phyloP scores from a whole-genome alignment of 768 basidiomycete genomes.

The Auricularia sp. region DNA sequence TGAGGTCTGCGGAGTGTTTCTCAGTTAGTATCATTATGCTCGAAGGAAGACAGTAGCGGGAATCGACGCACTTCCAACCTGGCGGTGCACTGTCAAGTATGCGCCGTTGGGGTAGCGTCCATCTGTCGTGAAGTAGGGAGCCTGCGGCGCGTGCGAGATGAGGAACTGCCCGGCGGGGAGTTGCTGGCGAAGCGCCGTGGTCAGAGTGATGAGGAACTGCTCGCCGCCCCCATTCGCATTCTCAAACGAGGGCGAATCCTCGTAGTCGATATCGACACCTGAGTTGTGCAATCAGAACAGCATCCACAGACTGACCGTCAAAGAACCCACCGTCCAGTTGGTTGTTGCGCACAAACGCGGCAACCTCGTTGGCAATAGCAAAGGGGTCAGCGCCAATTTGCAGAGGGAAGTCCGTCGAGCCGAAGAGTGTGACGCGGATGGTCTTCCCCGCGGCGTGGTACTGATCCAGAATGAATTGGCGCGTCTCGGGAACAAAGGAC shows the following conservation, averaged over 20 bases:
- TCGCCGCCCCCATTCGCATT: slow-evolving; percentile 2
- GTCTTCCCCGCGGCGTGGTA: slow-evolving; percentile 1
- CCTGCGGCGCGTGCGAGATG: slow-evolving; percentile 23
- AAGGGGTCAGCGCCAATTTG: slow-evolving; percentile 4
- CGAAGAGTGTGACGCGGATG: slow-evolving; percentile 19
- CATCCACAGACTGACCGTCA: too few relatives aligned
- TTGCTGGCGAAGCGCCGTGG: slow-evolving; percentile 3
- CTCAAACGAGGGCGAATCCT: slow-evolving; percentile 9
- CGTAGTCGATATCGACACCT: slow-evolving; percentile 12
- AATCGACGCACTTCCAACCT: slow-evolving; percentile 14
- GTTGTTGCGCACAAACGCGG: slow-evolving; percentile 9
- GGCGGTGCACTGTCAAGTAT: slow-evolving; percentile 20
- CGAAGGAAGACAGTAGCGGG: not conserved
- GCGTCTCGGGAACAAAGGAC: not conserved
- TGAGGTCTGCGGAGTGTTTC: slow-evolving; percentile 7
- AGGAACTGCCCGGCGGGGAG: slow-evolving; percentile 4
- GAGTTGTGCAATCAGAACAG: too few relatives aligned
- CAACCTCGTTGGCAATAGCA: slow-evolving; percentile 4
- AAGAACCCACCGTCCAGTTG: slow-evolving; percentile 8
- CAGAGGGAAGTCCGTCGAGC: slow-evolving; percentile 18
- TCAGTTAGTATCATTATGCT: not conserved
- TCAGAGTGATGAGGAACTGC: slow-evolving; percentile 8
- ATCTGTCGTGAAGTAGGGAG: slow-evolving; percentile 5
- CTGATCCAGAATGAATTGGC: not conserved
- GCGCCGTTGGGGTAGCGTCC: slow-evolving; percentile 12